phyloP scores from a whole-genome alignment of 1,284 basidiomycete genomes.

The Ganoderma sp. region DNA sequence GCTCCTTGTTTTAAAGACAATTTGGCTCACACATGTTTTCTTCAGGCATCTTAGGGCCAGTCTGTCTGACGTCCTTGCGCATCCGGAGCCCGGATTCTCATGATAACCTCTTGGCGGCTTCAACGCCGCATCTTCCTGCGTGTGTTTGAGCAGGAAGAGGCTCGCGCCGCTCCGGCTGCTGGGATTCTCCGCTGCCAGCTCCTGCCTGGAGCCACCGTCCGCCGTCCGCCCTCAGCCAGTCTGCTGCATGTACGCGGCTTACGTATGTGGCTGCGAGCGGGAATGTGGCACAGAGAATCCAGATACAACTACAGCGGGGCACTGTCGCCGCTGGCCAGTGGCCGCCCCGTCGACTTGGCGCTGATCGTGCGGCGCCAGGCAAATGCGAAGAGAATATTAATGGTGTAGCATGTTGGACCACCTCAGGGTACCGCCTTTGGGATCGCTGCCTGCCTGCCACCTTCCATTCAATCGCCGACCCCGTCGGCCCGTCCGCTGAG shows the following conservation, averaged over 20 bases:
- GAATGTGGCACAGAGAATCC: background rate
- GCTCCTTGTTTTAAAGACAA: background rate
- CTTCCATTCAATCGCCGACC: constrained; percentile 2
- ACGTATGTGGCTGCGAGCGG: constrained; percentile 3
- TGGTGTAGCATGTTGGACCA: background rate
- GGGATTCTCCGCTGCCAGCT: background rate
- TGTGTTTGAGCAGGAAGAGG: background rate
- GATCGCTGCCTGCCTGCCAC: background rate
- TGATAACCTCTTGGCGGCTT: background rate
- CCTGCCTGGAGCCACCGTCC: background rate
- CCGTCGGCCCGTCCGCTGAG: background rate
- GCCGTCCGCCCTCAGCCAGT: background rate
- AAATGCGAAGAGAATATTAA: background rate
- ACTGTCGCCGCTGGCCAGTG: background rate
- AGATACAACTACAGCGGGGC: background rate
- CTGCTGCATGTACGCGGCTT: background rate
- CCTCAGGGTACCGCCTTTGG: constrained; percentile 1
- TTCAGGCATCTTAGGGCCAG: background rate
- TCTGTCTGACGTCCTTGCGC: background rate
- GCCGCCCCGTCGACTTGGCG: background rate
- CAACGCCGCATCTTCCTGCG: constrained; percentile 2
- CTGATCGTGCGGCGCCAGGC: background rate
- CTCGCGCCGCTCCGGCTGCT: background rate
- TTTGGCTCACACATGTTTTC: background rate
- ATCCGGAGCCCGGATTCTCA: background rate